Conservation (phyloP, 805 yeast genomes). For the Barnettozyma californica region DNA sequence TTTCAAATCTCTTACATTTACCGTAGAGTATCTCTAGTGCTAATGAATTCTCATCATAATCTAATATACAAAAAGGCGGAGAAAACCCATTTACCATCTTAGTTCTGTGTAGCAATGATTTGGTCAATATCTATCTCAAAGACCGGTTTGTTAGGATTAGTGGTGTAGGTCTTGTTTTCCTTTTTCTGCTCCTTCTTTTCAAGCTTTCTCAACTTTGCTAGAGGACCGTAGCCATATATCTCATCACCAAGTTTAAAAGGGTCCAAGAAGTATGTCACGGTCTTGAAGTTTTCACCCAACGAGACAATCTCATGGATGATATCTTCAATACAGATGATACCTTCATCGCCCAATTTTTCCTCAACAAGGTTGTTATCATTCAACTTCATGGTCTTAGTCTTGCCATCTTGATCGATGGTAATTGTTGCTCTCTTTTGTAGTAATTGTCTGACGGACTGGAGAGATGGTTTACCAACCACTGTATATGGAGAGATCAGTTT, state of each 20-base stretch:
- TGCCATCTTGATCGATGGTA: conserved; percentile 29
- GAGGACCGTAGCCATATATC: conserved; percentile 69
- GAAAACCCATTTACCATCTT: conserved; percentile 9
- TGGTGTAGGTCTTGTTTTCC: conserved; percentile 39
- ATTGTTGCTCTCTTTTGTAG: conserved; percentile 74
- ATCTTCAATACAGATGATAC: conserved; percentile 77
- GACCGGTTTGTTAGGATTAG: conserved; percentile 61
- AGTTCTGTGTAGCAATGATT: conserved; percentile 62
- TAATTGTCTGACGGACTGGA: conserved; percentile 63
- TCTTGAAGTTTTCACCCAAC: conserved; percentile 60
- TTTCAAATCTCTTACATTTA: neutral
- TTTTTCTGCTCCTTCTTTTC: conserved; percentile 48
- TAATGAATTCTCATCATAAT: neutral
- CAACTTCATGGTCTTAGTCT: conserved; percentile 40
- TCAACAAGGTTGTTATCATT: conserved; percentile 75
- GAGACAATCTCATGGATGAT: conserved; percentile 64
- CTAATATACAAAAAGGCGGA: neutral
- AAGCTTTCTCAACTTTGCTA: conserved; percentile 60
- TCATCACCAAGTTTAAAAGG: conserved; percentile 71
- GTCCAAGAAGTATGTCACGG: conserved; percentile 53
- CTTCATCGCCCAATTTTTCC: conserved; percentile 62
- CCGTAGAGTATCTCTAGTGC: neutral
- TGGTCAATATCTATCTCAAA: conserved; percentile 70
- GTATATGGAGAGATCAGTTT: conserved; percentile 68
- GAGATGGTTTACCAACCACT: conserved; percentile 70